Percentiles rank a stretch among this genome's conserved stretches.
Evolutionary conservation across 371 early-diverging fungal species (phyloP).

Genomic region (Mortierella sp.): DNA sequence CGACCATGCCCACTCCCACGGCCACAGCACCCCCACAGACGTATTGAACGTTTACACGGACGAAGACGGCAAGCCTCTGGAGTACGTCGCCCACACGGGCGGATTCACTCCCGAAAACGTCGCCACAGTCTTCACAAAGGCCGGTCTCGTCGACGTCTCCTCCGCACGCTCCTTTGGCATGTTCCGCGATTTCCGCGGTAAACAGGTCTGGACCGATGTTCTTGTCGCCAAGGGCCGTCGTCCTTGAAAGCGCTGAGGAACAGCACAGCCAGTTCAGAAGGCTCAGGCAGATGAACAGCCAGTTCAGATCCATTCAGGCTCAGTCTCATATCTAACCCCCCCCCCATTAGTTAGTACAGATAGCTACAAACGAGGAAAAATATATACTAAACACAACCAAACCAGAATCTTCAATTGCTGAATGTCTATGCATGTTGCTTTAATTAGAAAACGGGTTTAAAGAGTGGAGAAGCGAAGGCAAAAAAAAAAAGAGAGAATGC

Average conservation of each 20-base stretch:
- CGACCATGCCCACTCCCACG: neutral
- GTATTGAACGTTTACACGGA: conserved; percentile 5
- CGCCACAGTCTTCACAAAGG: conserved; percentile 21
- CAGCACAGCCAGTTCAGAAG: neutral
- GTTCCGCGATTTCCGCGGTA: neutral
- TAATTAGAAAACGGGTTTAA: neutral
- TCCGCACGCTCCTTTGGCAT: conserved; percentile 18
- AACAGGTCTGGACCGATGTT: conserved; percentile 23
- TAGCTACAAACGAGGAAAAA: neutral
- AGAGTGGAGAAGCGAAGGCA: neutral
- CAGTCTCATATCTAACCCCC: neutral
- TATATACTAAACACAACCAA: neutral
- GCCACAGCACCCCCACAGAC: neutral
- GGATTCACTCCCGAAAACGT: conserved; percentile 33
- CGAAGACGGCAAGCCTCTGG: conserved; percentile 22
- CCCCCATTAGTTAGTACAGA: neutral
- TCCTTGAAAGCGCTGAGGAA: conserved; percentile 9
- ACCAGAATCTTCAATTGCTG: neutral
- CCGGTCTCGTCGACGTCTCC: conserved; percentile 43
- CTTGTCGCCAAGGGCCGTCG: conserved; percentile 46
- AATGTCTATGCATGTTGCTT: neutral
- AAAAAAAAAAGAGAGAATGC: neutral
- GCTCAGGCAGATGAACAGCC: too few relatives aligned
- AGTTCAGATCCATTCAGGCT: too few relatives aligned
- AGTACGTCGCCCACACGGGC: conserved; percentile 27